Conservation (phyloP, 768 basidiomycete genomes). For the Neoboletus brunneissimus region DNA sequence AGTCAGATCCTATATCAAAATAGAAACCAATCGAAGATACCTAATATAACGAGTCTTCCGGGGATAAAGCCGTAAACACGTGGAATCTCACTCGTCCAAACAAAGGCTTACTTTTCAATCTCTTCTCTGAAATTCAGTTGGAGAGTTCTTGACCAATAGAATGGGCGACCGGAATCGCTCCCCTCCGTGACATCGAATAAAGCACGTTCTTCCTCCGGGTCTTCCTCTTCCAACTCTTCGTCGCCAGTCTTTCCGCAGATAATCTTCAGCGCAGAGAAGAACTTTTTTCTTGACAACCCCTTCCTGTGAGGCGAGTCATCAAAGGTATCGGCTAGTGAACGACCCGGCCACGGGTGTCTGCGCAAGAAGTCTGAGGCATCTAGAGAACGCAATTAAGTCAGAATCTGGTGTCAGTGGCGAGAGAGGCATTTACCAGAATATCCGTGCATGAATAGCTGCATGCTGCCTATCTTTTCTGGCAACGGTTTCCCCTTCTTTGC, state of each 20-base stretch:
- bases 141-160: constrained; percentile 78
- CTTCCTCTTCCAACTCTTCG: constrained; percentile 68
- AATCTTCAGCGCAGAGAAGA: constrained; percentile 66
- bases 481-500: constrained; percentile 80
- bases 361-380: constrained; percentile 88
- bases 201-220: constrained; percentile 70
- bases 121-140: constrained; percentile 86
- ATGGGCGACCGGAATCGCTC: constrained; percentile 53
- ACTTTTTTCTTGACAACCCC: constrained; percentile 63
- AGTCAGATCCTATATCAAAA: constrained; percentile 2
- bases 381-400: constrained; percentile 22
- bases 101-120: constrained; percentile 68
- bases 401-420: background rate
- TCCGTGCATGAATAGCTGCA: constrained; percentile 87
- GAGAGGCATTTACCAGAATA: constrained; percentile 53
- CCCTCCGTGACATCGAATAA: constrained; percentile 67
- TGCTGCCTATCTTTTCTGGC: constrained; percentile 86
- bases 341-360: constrained; percentile 85
- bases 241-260: constrained; percentile 85
- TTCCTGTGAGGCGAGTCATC: constrained; percentile 80
- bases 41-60: constrained; percentile 75
- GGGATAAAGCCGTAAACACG: constrained; percentile 11
- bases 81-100: background rate
- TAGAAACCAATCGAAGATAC: constrained; percentile 33
- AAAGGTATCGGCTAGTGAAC: constrained; percentile 80